Evolutionary conservation across 2,329 filamentous ascomycete species (phyloP).

Genomic region (Aspergillus flavus): DNA sequence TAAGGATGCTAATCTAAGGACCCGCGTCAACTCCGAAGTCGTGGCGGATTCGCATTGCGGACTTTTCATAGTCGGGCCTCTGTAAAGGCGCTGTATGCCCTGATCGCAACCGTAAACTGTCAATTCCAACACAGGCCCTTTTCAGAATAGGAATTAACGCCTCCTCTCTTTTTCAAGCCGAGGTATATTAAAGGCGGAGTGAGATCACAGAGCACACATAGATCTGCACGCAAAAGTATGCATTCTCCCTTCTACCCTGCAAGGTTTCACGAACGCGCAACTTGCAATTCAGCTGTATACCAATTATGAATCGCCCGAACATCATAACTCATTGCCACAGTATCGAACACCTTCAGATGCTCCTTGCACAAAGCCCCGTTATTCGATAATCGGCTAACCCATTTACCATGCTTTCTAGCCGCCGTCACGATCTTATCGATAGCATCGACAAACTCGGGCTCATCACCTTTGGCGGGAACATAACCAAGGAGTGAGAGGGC

Average conservation of each 20-base stretch:
- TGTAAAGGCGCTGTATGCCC: too few species aligned
- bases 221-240: background rate
- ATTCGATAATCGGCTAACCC: conserved; percentile 58
- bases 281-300: conserved; percentile 40
- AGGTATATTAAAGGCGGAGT: too few species aligned
- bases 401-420: conserved; percentile 64
- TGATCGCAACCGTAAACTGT: too few species aligned
- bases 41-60: too few species aligned
- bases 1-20: too few species aligned
- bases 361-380: conserved; percentile 38
- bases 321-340: conserved; percentile 49
- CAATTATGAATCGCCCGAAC: conserved; percentile 53
- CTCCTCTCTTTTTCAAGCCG: too few species aligned
- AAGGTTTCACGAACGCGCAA: conserved; percentile 40
- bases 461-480: conserved; percentile 16
- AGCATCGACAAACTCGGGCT: conserved; percentile 61
- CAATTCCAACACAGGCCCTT: too few species aligned
- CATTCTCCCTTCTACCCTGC: background rate
- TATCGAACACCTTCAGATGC: conserved; percentile 43
- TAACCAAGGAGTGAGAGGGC: background rate
- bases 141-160: too few species aligned
- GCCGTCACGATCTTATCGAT: conserved; percentile 61
- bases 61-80: too few species aligned
- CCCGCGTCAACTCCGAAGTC: too few species aligned
- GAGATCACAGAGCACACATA: too few species aligned